Evolutionary conservation across 495 filamentous ascomycete genomes (phyloP), one percentile per base, ranked within the genome.

Genomic region (Aspergillus sclerotiicarbonarius): DNA sequence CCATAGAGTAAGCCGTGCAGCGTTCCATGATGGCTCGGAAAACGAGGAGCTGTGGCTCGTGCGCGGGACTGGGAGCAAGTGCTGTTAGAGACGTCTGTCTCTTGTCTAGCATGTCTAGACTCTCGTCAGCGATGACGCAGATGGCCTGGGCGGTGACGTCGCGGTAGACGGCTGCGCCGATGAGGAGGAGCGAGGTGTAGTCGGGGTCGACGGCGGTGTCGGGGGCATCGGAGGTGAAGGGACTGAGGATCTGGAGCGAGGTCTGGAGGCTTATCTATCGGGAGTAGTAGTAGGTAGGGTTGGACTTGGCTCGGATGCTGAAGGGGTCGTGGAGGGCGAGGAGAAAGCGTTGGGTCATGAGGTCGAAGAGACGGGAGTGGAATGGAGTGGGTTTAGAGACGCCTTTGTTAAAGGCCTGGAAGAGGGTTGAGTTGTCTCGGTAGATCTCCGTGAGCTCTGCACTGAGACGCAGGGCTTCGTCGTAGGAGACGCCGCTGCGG

Each of bases 311-410:
- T 59, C 75, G 61, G 19, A 63, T 62, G 20, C 74, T 67, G 58
- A 80, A 83, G 3, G 78, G 71, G 31, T 67, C 65, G 57, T 84
- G 78, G 0, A 84, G 64, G 31, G 71, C 63, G 4, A 83, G 49
- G 20, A 82, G 48, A 51, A 80, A 81, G n/a, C 79, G 76, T 8
- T 73, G 79, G 0, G 79, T 55, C 4, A 79, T 52, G 15, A 67
- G 69, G 44, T 80, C 62, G 52, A 66, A 53, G 8, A 67, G 19
- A 12, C 72, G 47, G 16, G 75, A 57, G 4, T 74, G 54, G 18
- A 77, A 79, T 6, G 63, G 65, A 16, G 37, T 52, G 29, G 56
- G 21, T 13, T 12, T 44, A n/a, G 25, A 52, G 4, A 6, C 25
- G 20, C 37, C 50, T 7, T 7, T 41, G 8, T 43, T n/a, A 5